Conservation (phyloP, 202 grass and related monocot genomes). For the Carex arenaria region DNA sequence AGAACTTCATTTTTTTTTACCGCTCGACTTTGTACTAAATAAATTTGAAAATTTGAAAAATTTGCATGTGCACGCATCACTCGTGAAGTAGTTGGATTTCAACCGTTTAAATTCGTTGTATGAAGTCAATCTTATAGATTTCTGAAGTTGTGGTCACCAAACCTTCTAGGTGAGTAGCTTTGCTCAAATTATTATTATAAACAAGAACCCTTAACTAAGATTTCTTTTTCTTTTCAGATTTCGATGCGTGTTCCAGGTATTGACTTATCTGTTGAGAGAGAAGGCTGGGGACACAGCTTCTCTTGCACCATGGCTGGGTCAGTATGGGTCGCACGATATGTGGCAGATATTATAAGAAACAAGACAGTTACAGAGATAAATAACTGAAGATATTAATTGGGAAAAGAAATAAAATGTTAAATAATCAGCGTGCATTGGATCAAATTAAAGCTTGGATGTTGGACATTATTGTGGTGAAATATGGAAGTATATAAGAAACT, state of each 20-base stretch:
- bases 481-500: neutral
- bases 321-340: conserved; percentile 48
- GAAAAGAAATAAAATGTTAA: neutral
- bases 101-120: too few species aligned
- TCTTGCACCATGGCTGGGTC: conserved; percentile 78
- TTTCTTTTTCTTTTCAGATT: conserved; percentile 27
- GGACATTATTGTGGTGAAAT: neutral
- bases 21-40: too few species aligned
- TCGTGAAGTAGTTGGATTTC: too few species aligned
- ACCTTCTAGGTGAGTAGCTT: too few species aligned
- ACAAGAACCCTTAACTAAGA: neutral
- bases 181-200: neutral
- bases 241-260: conserved; percentile 40
- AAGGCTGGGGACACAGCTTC: conserved; percentile 65
- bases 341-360: conserved; percentile 43
- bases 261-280: conserved; percentile 57
- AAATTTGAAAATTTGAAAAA: too few species aligned
- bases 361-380: conserved; percentile 3
- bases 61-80: too few species aligned
- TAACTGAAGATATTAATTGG: neutral
- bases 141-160: too few species aligned
- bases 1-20: too few species aligned
- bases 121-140: too few species aligned
- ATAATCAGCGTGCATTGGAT: neutral
- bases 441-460: neutral